Evolutionary conservation across 140 eudicot genomes (phyloP), one percentile per base, ranked within the genome.

Genomic region (Anethum foeniculum): DNA sequence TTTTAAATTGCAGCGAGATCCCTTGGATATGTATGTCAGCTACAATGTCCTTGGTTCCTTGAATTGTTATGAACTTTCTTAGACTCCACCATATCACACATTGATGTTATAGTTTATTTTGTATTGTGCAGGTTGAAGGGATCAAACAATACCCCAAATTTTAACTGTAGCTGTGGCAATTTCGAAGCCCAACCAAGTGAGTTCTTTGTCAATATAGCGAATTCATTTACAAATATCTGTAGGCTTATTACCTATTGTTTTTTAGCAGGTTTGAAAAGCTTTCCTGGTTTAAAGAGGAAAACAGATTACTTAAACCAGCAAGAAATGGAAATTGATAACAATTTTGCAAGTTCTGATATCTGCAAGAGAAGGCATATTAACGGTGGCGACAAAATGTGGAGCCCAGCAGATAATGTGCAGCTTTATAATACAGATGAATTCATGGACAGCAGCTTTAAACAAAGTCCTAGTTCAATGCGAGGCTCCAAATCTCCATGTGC

Each of bases 261-360:
- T 68, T 64, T 11, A 75, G 77, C 89, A 94, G 96, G 98, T 65
- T 77, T 92, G 83, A 88, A 85, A 84, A 88, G 49, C 41, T 80
- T 86, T 68, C 86, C 96, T 21, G 90, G 98, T 71, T 72, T 85
- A 43, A 94, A 94, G 92, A 88, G 98, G 82, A 94, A 90, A 83
- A 58, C 75, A 27, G 87, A 82, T 38, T 83, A 92, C 44, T 62
- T 83, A 34, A 75, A 82, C 48, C 86, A 56, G 71, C 82, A 82
- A 51, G 89, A 87, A 46, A 77, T 32, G 64, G 89, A 85, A 62
- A 49, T 81, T 41, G 46, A 84, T 18, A 80, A 68, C 75, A 68
- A 73, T 27, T 69, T 72, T 14, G 76, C 38, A 11, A 62, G 76
- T 79, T 48, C 67, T 19, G 79, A 41, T 44, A 44, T 77, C 80